phyloP scores from a whole-genome alignment of 306 rosid genomes.

The Trifolium subterraneum region DNA sequence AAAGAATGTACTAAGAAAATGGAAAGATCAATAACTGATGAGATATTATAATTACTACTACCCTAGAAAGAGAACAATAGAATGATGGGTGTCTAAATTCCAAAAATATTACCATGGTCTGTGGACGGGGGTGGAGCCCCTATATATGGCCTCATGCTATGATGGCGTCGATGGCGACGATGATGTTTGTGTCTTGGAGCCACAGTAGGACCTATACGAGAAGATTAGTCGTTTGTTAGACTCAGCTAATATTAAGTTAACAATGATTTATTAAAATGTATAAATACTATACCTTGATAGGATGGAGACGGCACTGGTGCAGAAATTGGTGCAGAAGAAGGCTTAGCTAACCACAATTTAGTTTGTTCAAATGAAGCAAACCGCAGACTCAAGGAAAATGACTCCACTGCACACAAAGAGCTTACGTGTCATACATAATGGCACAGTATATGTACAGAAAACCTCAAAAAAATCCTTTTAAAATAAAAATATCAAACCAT shows the following conservation, averaged over 20 bases:
- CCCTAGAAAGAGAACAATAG: background rate
- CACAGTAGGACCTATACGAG: constrained; percentile 58
- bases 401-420: constrained; percentile 63
- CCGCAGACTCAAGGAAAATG: constrained; percentile 54
- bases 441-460: background rate
- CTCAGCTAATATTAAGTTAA: background rate
- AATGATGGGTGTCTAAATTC: constrained; percentile 22
- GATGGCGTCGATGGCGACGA: constrained; percentile 54
- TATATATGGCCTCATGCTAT: constrained; percentile 50
- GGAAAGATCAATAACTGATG: constrained; percentile 10
- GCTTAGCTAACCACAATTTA: constrained; percentile 50
- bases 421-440: constrained; percentile 26
- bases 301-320: constrained; percentile 71
- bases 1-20: constrained; percentile 10
- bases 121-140: constrained; percentile 77
- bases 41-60: constrained; percentile 18
- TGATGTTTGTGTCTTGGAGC: constrained; percentile 47
- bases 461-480: constrained; percentile 11
- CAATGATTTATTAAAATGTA: constrained; percentile 21
- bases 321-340: constrained; percentile 55
- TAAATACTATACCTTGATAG: constrained; percentile 53
- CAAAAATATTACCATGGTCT: constrained; percentile 65
- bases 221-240: constrained; percentile 36
- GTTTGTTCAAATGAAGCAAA: constrained; percentile 56
- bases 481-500: constrained; percentile 21